Evolutionary conservation across 345 rosid genomes (phyloP).

Genomic region (Camelina neglecta): DNA sequence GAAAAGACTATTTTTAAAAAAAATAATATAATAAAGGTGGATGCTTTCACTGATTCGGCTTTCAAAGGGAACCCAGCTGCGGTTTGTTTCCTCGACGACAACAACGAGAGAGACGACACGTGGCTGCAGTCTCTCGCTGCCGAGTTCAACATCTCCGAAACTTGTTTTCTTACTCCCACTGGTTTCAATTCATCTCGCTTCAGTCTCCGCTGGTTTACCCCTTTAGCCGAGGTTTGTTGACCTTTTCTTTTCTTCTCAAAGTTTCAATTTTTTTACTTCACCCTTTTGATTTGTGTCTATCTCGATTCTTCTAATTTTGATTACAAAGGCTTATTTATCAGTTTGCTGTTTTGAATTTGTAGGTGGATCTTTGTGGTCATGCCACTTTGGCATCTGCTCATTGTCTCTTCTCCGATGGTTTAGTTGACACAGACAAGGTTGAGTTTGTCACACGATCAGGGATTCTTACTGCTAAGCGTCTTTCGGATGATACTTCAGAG

Average conservation of each 20-base stretch:
- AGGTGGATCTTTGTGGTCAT: constrained; percentile 88
- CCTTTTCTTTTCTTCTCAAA: background rate
- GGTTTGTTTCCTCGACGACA: constrained; percentile 64
- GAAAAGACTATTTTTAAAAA: too few species aligned
- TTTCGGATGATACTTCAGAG: constrained; percentile 35
- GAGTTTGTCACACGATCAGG: constrained; percentile 78
- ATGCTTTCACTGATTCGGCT: constrained; percentile 75
- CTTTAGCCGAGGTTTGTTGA: constrained; percentile 46
- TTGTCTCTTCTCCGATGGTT: constrained; percentile 56
- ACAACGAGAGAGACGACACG: constrained; percentile 61
- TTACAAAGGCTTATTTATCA: background rate
- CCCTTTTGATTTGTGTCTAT: background rate
- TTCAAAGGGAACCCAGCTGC: constrained; percentile 94
- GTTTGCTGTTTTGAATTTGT: background rate
- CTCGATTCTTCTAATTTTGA: too few species aligned
- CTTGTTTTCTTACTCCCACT: constrained; percentile 50
- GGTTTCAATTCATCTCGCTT: constrained; percentile 46
- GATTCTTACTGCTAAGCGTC: constrained; percentile 63
- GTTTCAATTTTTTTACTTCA: background rate
- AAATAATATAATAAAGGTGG: constrained; percentile 45
- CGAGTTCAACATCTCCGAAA: constrained; percentile 64
- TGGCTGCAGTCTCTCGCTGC: constrained; percentile 72
- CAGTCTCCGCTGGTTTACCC: constrained; percentile 72
- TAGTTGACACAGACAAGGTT: constrained; percentile 55
- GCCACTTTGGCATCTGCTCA: constrained; percentile 89